Percentiles rank a stretch among this genome's conserved stretches.
Evolutionary conservation across 2,329 filamentous ascomycete species (phyloP).

Genomic region (Aspergillus thermomutatus): DNA sequence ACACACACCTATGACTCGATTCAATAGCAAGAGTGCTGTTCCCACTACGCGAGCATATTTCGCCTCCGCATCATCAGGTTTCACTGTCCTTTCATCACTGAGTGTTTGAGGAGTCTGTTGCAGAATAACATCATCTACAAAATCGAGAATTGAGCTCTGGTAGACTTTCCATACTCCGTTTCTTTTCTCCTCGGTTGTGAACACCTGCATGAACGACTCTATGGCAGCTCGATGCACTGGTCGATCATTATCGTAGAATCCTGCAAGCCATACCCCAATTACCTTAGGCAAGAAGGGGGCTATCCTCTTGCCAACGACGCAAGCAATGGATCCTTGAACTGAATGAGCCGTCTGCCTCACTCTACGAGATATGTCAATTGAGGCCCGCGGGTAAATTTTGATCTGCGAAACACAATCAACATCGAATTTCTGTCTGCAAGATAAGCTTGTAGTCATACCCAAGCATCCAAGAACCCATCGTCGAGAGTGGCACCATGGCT

Average conservation of each 20-base stretch:
- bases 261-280: slow-evolving; percentile 86
- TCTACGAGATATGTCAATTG: slow-evolving; percentile 82
- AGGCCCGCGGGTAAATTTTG: slow-evolving; percentile 80
- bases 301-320: slow-evolving; percentile 71
- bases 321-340: slow-evolving; percentile 63
- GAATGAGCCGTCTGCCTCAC: slow-evolving; percentile 84
- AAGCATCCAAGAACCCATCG: slow-evolving; percentile 79
- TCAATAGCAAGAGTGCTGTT: slow-evolving; percentile 55
- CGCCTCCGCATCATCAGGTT: slow-evolving; percentile 75
- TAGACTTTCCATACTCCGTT: slow-evolving; percentile 75
- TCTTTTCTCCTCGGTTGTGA: slow-evolving; percentile 76
- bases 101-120: slow-evolving; percentile 77
- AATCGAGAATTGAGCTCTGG: slow-evolving; percentile 75
- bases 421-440: slow-evolving; percentile 3
- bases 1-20: slow-evolving; percentile 49
- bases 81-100: slow-evolving; percentile 85
- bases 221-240: slow-evolving; percentile 71
- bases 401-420: slow-evolving; percentile 52
- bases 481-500: slow-evolving; percentile 62
- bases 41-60: slow-evolving; percentile 81
- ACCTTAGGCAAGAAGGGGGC: slow-evolving; percentile 73
- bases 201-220: slow-evolving; percentile 71
- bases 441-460: slow-evolving; percentile 57
- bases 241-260: slow-evolving; percentile 80
- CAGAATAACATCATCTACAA: slow-evolving; percentile 71